Evolutionary conservation across 2,329 filamentous ascomycete genomes (phyloP), one percentile per base, ranked within the genome.

Genomic region (Aspergillus sp.): DNA sequence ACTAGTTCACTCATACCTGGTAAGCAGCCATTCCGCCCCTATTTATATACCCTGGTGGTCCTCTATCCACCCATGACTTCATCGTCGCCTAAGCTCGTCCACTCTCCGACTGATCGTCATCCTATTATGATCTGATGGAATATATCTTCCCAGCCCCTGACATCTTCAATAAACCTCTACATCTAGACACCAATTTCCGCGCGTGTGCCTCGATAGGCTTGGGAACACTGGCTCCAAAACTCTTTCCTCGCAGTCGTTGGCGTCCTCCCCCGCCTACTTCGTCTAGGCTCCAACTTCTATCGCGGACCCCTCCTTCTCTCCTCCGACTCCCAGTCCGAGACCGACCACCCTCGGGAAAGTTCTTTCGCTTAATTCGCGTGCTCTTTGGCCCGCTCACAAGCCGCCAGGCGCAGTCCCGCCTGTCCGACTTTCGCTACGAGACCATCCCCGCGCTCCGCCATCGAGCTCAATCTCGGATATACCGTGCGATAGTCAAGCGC

Each of bases 391-490:
- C 87, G n/a, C 76, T 79, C 60, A 75, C 81, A 55, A 82, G 82
- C 67, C 79, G 82, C 56, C 82, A 79, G 60, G 85, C 85, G 62
- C 84, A 83, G 66, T 82, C 85, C 54, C 82, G 81, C 55, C 77
- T 94, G 49, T 80, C 86, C 61, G 77, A 80, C 59, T 84, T 96
- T 69, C 88, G 84, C 57, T 82, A 90, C 79, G 84, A 91, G 62
- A 89, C 83, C 4, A 72, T 95, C 20, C 89, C 90, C 11, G 76
- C 79, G 47, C 80, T 89, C 62, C 88, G 87, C 64, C 83, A 86
- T 66, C 79, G 81, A 49, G 74, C 89, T 8, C 90, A 95, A 72
- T 86, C 86, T 35, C 83, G 85, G 51, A 84, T 96, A 58, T 95
- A 94, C 67, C 81, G 80, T 43, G 89, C 86, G 57, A 79, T 95